A percentile compares a stretch with the other conserved stretches of the same genome.
Conservation (phyloP, 306 rosid species). For the Cicer pinnatifidum region DNA sequence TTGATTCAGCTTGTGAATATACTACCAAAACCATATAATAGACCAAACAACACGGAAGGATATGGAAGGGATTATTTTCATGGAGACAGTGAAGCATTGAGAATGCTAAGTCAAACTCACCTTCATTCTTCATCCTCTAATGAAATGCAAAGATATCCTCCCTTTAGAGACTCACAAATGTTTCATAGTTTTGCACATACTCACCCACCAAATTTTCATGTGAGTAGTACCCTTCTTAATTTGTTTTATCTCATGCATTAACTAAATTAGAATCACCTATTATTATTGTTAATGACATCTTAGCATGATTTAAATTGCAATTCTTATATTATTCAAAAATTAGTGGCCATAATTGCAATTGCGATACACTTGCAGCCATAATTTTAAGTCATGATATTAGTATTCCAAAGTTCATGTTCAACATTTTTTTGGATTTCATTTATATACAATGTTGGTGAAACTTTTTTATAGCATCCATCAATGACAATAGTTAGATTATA, state of each 20-base stretch:
- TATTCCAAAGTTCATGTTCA: too few species aligned
- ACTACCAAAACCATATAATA: slow-evolving; percentile 47
- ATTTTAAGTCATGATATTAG: too few species aligned
- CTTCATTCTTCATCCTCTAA: slow-evolving; percentile 58
- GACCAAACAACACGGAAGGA: slow-evolving; percentile 49
- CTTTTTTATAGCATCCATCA: too few species aligned
- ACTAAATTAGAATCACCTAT: neutral
- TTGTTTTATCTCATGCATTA: slow-evolving; percentile 14
- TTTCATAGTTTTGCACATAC: slow-evolving; percentile 54
- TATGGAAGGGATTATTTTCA: slow-evolving; percentile 51
- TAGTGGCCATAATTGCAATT: neutral
- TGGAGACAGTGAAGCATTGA: slow-evolving; percentile 62
- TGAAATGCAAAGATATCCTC: slow-evolving; percentile 61
- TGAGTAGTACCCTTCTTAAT: slow-evolving; percentile 46
- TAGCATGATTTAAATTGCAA: neutral
- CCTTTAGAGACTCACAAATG: slow-evolving; percentile 56
- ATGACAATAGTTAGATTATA: too few species aligned
- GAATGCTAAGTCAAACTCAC: slow-evolving; percentile 58
- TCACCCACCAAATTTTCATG: slow-evolving; percentile 63
- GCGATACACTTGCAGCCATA: neutral
- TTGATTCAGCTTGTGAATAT: slow-evolving; percentile 48
- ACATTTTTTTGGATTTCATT: too few species aligned
- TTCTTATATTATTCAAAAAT: too few species aligned
- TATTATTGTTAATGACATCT: neutral
- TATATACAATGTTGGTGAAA: too few species aligned